Evolutionary conservation across 345 rosid genomes (phyloP).

Genomic region (Pistacia integerrima): DNA sequence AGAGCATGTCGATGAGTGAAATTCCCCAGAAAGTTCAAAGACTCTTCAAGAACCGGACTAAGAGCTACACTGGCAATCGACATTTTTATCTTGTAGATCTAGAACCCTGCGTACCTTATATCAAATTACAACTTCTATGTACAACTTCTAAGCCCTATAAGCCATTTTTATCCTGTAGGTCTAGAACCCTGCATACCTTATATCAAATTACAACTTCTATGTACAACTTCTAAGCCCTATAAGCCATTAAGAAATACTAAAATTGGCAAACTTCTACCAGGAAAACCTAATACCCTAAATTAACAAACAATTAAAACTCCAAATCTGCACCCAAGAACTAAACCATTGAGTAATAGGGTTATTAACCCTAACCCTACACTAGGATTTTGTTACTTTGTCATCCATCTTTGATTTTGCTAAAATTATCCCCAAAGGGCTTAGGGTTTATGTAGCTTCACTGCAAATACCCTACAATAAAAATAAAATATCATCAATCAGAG

Average conservation of each 20-base stretch:
- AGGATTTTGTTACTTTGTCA: not conserved
- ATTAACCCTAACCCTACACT: not conserved
- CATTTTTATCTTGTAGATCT: slow-evolving; percentile 40
- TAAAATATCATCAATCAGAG: not conserved
- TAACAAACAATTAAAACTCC: slow-evolving; percentile 12
- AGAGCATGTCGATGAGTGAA: slow-evolving; percentile 31
- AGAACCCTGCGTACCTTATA: slow-evolving; percentile 7
- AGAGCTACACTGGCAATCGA: slow-evolving; percentile 60
- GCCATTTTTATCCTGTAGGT: slow-evolving; percentile 38
- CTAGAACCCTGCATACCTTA: slow-evolving; percentile 7
- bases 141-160: slow-evolving; percentile 11
- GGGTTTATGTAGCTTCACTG: not conserved
- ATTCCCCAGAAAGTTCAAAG: slow-evolving; percentile 38
- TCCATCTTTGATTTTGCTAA: not conserved
- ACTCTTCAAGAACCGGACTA: slow-evolving; percentile 55
- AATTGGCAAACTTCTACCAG: not conserved
- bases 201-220: not conserved
- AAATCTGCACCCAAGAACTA: slow-evolving; percentile 2
- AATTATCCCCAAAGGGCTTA: not conserved
- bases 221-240: slow-evolving; percentile 10
- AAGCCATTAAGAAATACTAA: not conserved
- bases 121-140: not conserved
- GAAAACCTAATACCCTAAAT: slow-evolving; percentile 1
- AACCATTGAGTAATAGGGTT: not conserved
- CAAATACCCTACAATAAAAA: slow-evolving; percentile 7